Conservation (phyloP, 2,329 filamentous ascomycete genomes). For the Diaporthe aspalathi region DNA sequence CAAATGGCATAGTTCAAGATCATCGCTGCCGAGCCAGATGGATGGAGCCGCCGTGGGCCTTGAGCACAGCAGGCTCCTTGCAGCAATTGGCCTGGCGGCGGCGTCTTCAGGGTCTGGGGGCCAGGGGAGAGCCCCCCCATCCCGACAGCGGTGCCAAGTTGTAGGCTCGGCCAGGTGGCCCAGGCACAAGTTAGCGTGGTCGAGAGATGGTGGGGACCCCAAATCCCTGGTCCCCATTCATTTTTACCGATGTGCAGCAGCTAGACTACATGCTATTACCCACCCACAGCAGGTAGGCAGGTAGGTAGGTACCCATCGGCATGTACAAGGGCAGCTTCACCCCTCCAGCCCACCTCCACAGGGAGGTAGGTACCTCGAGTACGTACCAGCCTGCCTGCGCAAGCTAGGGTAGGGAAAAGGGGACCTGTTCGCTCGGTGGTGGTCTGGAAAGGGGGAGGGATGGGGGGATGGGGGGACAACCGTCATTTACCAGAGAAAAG, state of each 20-base stretch:
- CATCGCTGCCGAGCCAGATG: slow-evolving; percentile 31
- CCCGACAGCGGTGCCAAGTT: slow-evolving; percentile 29
- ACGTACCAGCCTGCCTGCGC: background rate
- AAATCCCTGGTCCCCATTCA: slow-evolving; percentile 37
- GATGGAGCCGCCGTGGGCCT: slow-evolving; percentile 29
- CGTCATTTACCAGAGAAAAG: slow-evolving; percentile 33
- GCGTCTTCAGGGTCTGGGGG: slow-evolving; percentile 19
- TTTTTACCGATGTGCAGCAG: slow-evolving; percentile 34
- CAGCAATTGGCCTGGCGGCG: slow-evolving; percentile 22
- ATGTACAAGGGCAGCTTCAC: slow-evolving; percentile 26
- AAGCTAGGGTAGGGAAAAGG: slow-evolving; percentile 30
- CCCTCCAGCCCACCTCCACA: slow-evolving; percentile 14
- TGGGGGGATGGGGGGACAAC: slow-evolving; percentile 25
- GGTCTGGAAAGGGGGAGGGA: slow-evolving; percentile 31
- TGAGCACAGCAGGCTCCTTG: slow-evolving; percentile 3
- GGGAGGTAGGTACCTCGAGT: slow-evolving; percentile 18
- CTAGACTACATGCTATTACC: too few relatives aligned
- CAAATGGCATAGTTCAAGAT: slow-evolving; percentile 25
- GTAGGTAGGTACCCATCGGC: too few relatives aligned
- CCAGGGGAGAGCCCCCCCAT: slow-evolving; percentile 16
- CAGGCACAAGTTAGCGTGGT: slow-evolving; percentile 29
- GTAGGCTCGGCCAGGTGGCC: slow-evolving; percentile 19
- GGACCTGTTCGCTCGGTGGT: slow-evolving; percentile 35
- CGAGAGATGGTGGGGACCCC: slow-evolving; percentile 31
- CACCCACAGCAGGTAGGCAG: background rate